Conservation (phyloP, 129 eudicot genomes). For the Escallonia herrerae region DNA sequence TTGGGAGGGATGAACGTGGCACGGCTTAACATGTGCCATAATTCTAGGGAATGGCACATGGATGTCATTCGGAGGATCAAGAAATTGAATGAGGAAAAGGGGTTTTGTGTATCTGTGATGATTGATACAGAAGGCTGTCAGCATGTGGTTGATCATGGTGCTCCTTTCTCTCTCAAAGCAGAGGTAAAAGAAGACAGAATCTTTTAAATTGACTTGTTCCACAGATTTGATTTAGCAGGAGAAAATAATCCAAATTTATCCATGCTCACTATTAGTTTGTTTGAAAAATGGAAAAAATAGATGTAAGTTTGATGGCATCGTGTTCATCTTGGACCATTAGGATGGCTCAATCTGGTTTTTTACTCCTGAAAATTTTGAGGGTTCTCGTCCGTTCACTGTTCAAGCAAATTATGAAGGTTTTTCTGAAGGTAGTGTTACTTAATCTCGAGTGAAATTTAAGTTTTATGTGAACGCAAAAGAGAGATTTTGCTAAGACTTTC, state of each 20-base stretch:
- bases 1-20: conserved; percentile 78
- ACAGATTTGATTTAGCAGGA: neutral
- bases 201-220: neutral
- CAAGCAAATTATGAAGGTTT: conserved; percentile 64
- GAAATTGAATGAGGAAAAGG: conserved; percentile 57
- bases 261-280: neutral
- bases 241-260: neutral
- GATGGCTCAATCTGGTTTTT: conserved; percentile 73
- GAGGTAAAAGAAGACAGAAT: conserved; percentile 34
- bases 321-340: conserved; percentile 21
- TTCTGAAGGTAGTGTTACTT: conserved; percentile 37
- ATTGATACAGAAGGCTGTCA: conserved; percentile 80
- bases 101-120: conserved; percentile 65
- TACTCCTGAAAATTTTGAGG: conserved; percentile 47
- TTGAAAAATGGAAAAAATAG: neutral
- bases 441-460: neutral
- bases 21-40: conserved; percentile 76
- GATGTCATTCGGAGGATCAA: conserved; percentile 61
- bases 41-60: conserved; percentile 55
- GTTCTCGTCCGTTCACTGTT: conserved; percentile 54
- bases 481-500: neutral
- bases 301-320: neutral
- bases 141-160: conserved; percentile 69
- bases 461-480: neutral
- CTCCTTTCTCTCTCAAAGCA: conserved; percentile 65